Conservation (phyloP, 305 asterid species). For the Plantago rigida region DNA sequence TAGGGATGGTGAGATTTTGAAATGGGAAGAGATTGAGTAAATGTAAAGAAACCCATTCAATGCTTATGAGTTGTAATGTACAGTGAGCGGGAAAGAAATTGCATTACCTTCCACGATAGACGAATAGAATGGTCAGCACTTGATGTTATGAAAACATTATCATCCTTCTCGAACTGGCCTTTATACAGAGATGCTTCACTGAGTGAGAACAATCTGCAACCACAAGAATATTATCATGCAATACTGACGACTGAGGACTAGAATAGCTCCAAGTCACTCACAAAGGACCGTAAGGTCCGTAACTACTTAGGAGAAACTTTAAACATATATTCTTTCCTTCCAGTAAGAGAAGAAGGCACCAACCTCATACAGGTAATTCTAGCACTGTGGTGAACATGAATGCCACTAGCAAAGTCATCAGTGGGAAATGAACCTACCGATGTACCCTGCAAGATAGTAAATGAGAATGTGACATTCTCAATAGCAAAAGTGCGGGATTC, state of each 20-base stretch:
- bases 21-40: slow-evolving; percentile 3
- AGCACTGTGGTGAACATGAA: slow-evolving; percentile 50
- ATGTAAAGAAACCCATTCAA: neutral
- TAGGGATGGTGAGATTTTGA: slow-evolving; percentile 9
- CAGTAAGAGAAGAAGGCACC: slow-evolving; percentile 2
- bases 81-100: neutral
- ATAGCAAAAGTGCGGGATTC: too few relatives aligned
- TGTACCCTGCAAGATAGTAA: slow-evolving; percentile 38
- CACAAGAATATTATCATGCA: neutral
- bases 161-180: slow-evolving; percentile 35
- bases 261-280: neutral
- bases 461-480: neutral
- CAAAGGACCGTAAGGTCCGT: neutral
- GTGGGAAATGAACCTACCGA: slow-evolving; percentile 29
- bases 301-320: too few relatives aligned
- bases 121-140: slow-evolving; percentile 70
- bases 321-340: too few relatives aligned
- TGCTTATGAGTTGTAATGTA: slow-evolving; percentile 1
- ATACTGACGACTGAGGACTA: too few relatives aligned
- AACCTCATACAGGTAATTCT: slow-evolving; percentile 74
- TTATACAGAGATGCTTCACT: slow-evolving; percentile 32
- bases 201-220: slow-evolving; percentile 52
- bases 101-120: slow-evolving; percentile 64
- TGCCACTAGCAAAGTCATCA: slow-evolving; percentile 25
- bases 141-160: slow-evolving; percentile 59